These are phyloP conservation scores for Chalciporus sp. DNA, from an alignment of 1,284 basidiomycete genomes.

Conservation along the genomic window DNA sequence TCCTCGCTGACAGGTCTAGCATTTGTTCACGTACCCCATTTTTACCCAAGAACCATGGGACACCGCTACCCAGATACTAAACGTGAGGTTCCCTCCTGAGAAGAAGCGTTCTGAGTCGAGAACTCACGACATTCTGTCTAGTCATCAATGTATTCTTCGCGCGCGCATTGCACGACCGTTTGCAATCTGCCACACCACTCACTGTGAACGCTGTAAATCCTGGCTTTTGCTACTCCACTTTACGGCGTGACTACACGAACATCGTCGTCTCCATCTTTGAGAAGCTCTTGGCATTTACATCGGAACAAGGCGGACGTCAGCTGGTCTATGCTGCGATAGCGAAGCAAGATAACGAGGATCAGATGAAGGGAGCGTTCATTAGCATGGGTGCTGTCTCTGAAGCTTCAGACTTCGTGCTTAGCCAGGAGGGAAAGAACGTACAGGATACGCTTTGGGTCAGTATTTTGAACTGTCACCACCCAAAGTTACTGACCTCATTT, in stretches of 20 bases:
- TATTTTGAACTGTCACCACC: neutral
- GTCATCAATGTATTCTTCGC: slow-evolving; percentile 21
- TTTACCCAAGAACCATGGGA: slow-evolving; percentile 23
- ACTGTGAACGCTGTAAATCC: slow-evolving; percentile 39
- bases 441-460: slow-evolving; percentile 49
- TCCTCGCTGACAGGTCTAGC: too few relatives aligned
- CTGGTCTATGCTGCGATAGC: slow-evolving; percentile 37
- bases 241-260: slow-evolving; percentile 31
- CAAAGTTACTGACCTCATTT: neutral
- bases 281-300: slow-evolving; percentile 19
- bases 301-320: slow-evolving; percentile 40
- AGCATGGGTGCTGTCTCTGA: slow-evolving; percentile 33
- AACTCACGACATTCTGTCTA: too few relatives aligned
- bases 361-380: slow-evolving; percentile 43
- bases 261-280: slow-evolving; percentile 11
- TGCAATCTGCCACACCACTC: slow-evolving; percentile 14
- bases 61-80: slow-evolving; percentile 23
- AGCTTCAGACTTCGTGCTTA: slow-evolving; percentile 48
- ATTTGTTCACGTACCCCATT: neutral
- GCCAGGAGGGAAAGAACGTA: slow-evolving; percentile 40
- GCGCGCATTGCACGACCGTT: slow-evolving; percentile 3
- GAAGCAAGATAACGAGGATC: slow-evolving; percentile 25
- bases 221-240: slow-evolving; percentile 48
- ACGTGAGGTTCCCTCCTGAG: slow-evolving; percentile 9
- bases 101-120: too few relatives aligned